These are phyloP conservation scores for Pinus albicaulis DNA, from an alignment of 75 land plant genomes.

Conservation along the genomic window DNA sequence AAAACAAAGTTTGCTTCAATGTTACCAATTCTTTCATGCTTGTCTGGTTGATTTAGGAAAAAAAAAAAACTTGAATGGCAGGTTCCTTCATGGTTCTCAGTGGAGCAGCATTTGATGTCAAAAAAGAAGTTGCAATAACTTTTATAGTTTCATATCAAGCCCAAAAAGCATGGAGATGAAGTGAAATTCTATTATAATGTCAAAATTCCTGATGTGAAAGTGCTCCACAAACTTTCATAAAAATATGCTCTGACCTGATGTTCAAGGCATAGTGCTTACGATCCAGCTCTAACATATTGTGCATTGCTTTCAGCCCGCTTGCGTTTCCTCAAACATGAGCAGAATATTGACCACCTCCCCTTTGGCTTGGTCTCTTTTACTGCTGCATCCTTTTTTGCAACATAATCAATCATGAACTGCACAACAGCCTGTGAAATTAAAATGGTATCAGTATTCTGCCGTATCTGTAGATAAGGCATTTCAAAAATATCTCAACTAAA, in stretches of 20 bases:
- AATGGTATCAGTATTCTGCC: neutral
- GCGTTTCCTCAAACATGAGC: conserved; percentile 36
- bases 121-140: neutral
- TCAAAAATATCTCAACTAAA: neutral
- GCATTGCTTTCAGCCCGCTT: conserved; percentile 19
- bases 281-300: neutral
- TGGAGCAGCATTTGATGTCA: neutral
- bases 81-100: neutral
- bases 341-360: conserved; percentile 35
- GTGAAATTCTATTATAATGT: neutral
- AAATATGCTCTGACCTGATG: conserved; percentile 3
- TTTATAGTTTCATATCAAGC: neutral
- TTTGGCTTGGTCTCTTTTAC: conserved; percentile 31
- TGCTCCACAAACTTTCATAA: neutral
- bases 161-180: neutral
- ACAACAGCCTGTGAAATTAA: conserved; percentile 57
- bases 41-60: neutral
- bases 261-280: conserved; percentile 1
- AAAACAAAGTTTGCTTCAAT: neutral
- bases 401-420: conserved; percentile 42
- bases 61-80: neutral
- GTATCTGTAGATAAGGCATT: neutral
- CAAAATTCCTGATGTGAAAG: neutral
- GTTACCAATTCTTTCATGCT: neutral
- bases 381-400: conserved; percentile 30